These are phyloP conservation scores for Stenogyne calaminthoides DNA, from an alignment of 305 asterid genomes.

Conservation along the genomic window DNA sequence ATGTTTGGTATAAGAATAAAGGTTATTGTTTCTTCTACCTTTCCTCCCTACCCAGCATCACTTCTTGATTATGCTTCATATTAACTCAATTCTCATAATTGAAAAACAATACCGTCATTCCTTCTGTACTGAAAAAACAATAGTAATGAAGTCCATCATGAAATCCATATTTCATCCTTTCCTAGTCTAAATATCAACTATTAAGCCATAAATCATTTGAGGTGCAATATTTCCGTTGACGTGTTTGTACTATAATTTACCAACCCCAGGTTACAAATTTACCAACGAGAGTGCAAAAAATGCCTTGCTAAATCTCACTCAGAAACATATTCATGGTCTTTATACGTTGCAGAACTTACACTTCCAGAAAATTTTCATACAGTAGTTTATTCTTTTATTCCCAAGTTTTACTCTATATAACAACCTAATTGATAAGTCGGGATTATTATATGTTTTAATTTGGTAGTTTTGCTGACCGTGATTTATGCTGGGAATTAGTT, in stretches of 20 bases:
- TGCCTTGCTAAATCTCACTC: constrained; percentile 62
- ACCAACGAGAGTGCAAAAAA: constrained; percentile 74
- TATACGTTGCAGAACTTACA: constrained; percentile 22
- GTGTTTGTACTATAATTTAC: constrained; percentile 25
- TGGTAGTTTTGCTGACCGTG: constrained; percentile 80
- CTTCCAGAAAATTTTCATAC: constrained; percentile 1
- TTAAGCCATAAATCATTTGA: constrained; percentile 11
- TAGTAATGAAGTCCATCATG: neutral
- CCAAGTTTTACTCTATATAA: constrained; percentile 20
- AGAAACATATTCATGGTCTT: constrained; percentile 57
- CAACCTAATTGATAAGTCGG: neutral
- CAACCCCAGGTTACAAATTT: too few species aligned
- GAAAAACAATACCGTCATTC: neutral
- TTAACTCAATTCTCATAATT: neutral
- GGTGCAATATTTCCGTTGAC: constrained; percentile 11
- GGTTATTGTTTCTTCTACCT: constrained; percentile 46
- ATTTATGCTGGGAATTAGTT: constrained; percentile 80
- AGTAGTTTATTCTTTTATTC: constrained; percentile 11
- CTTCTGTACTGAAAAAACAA: constrained; percentile 11
- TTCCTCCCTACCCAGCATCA: constrained; percentile 15
- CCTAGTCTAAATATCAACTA: neutral
- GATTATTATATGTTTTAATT: constrained; percentile 46
- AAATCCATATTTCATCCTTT: neutral
- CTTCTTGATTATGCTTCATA: constrained; percentile 20
- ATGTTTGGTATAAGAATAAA: constrained; percentile 71